Evolutionary conservation across 768 basidiomycete genomes (phyloP).

Genomic region (Mycena chlorophos): DNA sequence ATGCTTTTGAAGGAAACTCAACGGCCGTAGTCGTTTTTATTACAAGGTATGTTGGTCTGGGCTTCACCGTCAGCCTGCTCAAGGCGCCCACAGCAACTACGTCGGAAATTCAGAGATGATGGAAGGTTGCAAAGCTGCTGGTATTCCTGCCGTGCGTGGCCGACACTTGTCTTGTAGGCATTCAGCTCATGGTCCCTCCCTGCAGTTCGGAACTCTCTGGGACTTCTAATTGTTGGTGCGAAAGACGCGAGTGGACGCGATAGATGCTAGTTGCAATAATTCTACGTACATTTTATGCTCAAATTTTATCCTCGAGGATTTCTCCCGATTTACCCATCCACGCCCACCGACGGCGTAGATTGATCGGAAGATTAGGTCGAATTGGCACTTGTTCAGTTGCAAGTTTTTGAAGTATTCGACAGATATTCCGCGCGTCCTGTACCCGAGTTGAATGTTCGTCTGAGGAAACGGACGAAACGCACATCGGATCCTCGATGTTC

Average conservation of each 20-base stretch:
- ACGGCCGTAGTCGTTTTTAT: too few relatives aligned
- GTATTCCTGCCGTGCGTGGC: constrained; percentile 50
- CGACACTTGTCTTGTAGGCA: background rate
- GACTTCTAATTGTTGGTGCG: constrained; percentile 49
- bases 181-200: background rate
- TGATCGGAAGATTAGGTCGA: constrained; percentile 71
- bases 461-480: constrained; percentile 36
- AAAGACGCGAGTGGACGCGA: constrained; percentile 8
- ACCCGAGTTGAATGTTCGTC: constrained; percentile 15
- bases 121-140: constrained; percentile 70
- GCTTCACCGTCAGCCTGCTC: too few relatives aligned
- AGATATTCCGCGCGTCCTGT: constrained; percentile 89
- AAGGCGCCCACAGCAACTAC: too few relatives aligned
- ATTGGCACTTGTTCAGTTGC: constrained; percentile 66
- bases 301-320: constrained; percentile 50
- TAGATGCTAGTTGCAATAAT: constrained; percentile 4
- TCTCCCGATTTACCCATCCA: constrained; percentile 86
- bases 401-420: constrained; percentile 79
- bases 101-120: constrained; percentile 78
- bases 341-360: constrained; percentile 66
- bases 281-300: background rate
- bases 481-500: constrained; percentile 91
- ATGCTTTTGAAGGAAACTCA: constrained; percentile 83
- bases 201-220: constrained; percentile 64
- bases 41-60: too few relatives aligned